Conservation (phyloP, 2,329 filamentous ascomycete genomes). For the Trichoderma atrobrunneum region DNA sequence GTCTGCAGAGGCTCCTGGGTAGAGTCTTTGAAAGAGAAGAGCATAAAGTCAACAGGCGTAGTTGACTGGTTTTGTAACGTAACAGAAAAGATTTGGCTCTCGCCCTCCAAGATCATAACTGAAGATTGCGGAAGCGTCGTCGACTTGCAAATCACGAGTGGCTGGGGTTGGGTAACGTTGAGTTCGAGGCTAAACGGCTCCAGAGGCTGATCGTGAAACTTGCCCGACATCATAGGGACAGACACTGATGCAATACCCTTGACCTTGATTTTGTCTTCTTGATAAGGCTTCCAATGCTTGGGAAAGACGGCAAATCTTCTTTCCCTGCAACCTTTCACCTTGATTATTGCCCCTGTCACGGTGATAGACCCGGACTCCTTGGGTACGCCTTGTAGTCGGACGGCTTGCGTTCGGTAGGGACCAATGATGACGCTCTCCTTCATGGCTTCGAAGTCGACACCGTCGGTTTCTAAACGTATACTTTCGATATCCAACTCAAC, state of each 20-base stretch:
- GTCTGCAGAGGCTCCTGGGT: slow-evolving; percentile 74
- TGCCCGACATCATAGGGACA: slow-evolving; percentile 36
- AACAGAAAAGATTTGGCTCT: slow-evolving; percentile 72
- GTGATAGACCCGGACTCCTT: slow-evolving; percentile 64
- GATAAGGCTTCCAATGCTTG: slow-evolving; percentile 69
- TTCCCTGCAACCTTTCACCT: slow-evolving; percentile 77
- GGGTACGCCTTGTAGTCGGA: slow-evolving; percentile 69
- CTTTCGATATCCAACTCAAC: slow-evolving; percentile 88
- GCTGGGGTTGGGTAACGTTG: slow-evolving; percentile 77
- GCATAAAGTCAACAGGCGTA: slow-evolving; percentile 76
- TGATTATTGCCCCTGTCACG: slow-evolving; percentile 75
- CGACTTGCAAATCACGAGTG: slow-evolving; percentile 70
- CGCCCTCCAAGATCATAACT: slow-evolving; percentile 90
- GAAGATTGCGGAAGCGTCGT: slow-evolving; percentile 79
- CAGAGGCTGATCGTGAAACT: slow-evolving; percentile 39
- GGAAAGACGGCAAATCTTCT: slow-evolving; percentile 81
- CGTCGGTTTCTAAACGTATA: slow-evolving; percentile 70
- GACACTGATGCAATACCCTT: slow-evolving; percentile 63
- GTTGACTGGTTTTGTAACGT: slow-evolving; percentile 76
- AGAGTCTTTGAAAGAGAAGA: slow-evolving; percentile 88
- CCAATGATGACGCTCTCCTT: slow-evolving; percentile 67
- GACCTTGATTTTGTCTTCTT: slow-evolving; percentile 71
- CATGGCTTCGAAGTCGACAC: slow-evolving; percentile 66
- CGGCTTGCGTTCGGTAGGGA: slow-evolving; percentile 77
- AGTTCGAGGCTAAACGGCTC: slow-evolving; percentile 57